These are phyloP conservation scores for Pisolithus albus DNA, from an alignment of 768 basidiomycete species.

Conservation along the genomic window DNA sequence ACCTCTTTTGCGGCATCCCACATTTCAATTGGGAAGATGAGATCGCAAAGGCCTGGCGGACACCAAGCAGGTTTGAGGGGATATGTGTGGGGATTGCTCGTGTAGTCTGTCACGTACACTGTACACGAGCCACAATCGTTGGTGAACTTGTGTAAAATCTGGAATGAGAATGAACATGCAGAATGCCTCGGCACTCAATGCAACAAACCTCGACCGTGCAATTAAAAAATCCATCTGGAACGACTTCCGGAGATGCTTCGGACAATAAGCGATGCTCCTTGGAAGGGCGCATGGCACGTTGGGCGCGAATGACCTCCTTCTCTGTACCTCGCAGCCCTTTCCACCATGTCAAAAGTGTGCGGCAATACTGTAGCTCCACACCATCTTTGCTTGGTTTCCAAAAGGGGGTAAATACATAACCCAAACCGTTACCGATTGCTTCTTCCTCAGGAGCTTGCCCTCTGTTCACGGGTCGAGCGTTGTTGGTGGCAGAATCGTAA, in stretches of 20 bases:
- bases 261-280: conserved; percentile 44
- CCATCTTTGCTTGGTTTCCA: conserved; percentile 31
- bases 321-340: conserved; percentile 21
- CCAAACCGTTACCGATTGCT: conserved; percentile 26
- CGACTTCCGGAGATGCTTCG: conserved; percentile 40
- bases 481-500: conserved; percentile 36
- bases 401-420: conserved; percentile 39
- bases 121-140: conserved; percentile 35
- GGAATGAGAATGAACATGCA: not conserved
- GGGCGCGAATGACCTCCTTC: conserved; percentile 11
- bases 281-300: conserved; percentile 1
- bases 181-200: not conserved
- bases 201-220: conserved; percentile 55
- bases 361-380: conserved; percentile 39
- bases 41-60: conserved; percentile 35
- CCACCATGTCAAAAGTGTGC: conserved; percentile 47
- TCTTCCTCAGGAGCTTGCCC: conserved; percentile 33
- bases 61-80: conserved; percentile 41
- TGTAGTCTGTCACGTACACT: conserved; percentile 65
- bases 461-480: conserved; percentile 32
- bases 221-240: conserved; percentile 49
- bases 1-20: conserved; percentile 46
- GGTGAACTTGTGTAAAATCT: conserved; percentile 45
- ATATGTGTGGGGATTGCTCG: conserved; percentile 31
- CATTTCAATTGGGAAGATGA: conserved; percentile 49